phyloP scores from a whole-genome alignment of 2,329 filamentous ascomycete genomes.

The Stemphylium vesicarium region DNA sequence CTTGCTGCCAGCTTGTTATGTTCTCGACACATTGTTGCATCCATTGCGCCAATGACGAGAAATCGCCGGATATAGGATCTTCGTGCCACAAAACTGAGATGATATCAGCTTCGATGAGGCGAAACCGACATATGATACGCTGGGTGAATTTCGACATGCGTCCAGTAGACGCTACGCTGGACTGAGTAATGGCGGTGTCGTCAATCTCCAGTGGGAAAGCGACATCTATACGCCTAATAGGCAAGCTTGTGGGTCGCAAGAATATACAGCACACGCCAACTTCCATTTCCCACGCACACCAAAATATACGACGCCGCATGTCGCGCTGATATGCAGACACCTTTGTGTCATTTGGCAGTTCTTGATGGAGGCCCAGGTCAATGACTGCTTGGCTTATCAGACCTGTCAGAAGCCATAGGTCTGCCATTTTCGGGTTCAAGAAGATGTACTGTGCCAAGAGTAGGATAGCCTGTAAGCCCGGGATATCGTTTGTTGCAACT shows the following conservation, averaged over 20 bases:
- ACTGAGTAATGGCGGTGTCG: slow-evolving; percentile 41
- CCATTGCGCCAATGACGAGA: slow-evolving; percentile 36
- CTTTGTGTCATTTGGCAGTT: slow-evolving; percentile 37
- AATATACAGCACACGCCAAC: slow-evolving; percentile 46
- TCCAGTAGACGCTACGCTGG: slow-evolving; percentile 34
- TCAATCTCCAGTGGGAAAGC: slow-evolving; percentile 44
- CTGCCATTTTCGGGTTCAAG: slow-evolving; percentile 45
- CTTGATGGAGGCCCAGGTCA: slow-evolving; percentile 46
- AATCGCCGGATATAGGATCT: slow-evolving; percentile 37
- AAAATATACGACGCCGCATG: slow-evolving; percentile 47
- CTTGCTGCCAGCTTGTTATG: slow-evolving; percentile 40
- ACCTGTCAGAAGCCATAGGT: slow-evolving; percentile 47
- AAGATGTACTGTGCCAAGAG: slow-evolving; percentile 47
- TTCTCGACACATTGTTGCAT: slow-evolving; percentile 32
- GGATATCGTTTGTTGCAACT: slow-evolving; percentile 46
- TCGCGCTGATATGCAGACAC: slow-evolving; percentile 43
- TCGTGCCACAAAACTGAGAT: slow-evolving; percentile 43
- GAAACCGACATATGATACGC: slow-evolving; percentile 43
- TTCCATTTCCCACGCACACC: slow-evolving; percentile 50
- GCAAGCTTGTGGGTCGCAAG: slow-evolving; percentile 39
- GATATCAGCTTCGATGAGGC: slow-evolving; percentile 44
- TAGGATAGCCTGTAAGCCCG: slow-evolving; percentile 44
- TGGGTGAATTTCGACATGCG: slow-evolving; percentile 45
- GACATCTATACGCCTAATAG: slow-evolving; percentile 39
- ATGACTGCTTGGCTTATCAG: slow-evolving; percentile 47